These are phyloP conservation scores for Penicillium odoratum DNA, from an alignment of 495 filamentous ascomycete genomes.

Conservation along the genomic window DNA sequence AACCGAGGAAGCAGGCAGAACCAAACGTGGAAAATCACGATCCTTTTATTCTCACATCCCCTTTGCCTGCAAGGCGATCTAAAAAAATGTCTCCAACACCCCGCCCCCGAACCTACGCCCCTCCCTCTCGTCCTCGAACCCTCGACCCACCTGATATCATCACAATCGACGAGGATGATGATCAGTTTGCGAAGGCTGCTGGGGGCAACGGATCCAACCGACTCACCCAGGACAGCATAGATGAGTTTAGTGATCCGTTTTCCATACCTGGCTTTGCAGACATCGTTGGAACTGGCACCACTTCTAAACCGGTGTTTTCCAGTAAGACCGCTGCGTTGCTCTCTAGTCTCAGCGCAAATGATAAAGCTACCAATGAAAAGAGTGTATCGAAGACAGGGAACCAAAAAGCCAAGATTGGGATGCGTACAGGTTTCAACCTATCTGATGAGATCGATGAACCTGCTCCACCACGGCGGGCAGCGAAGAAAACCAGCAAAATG, in stretches of 20 bases:
- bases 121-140: background rate
- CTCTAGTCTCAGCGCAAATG: slow-evolving; percentile 27
- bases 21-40: slow-evolving; percentile 43
- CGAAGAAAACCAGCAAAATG: slow-evolving; percentile 35
- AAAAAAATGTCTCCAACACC: slow-evolving; percentile 1
- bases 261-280: slow-evolving; percentile 33
- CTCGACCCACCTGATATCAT: slow-evolving; percentile 27
- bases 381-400: slow-evolving; percentile 7
- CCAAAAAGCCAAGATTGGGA: slow-evolving; percentile 6
- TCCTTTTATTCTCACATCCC: slow-evolving; percentile 52
- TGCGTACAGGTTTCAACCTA: slow-evolving; percentile 2
- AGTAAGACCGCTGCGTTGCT: slow-evolving; percentile 43
- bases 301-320: slow-evolving; percentile 28
- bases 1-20: slow-evolving; percentile 11
- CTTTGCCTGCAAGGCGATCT: slow-evolving; percentile 16
- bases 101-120: slow-evolving; percentile 3
- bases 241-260: slow-evolving; percentile 43
- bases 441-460: slow-evolving; percentile 31
- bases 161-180: slow-evolving; percentile 40
- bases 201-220: background rate
- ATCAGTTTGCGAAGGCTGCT: slow-evolving; percentile 18
- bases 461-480: slow-evolving; percentile 18
- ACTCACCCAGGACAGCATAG: slow-evolving; percentile 31
- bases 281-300: slow-evolving; percentile 15
- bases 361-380: slow-evolving; percentile 6